Percentiles rank a stretch among this genome's conserved stretches.
These are phyloP conservation scores for Sicyos edulis DNA, from an alignment of 306 rosid species.

Conservation along the genomic window DNA sequence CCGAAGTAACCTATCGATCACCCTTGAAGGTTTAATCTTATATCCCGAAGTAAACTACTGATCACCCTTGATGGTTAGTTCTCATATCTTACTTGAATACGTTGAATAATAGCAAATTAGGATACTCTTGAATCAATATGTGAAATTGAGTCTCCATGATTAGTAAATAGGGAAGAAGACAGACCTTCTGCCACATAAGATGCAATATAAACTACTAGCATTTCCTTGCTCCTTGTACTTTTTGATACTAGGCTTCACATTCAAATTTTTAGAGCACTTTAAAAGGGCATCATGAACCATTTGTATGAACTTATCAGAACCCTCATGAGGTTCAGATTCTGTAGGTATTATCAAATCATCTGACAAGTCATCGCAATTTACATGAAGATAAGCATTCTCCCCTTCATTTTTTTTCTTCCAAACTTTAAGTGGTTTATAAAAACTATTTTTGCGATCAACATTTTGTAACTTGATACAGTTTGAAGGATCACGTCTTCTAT, in stretches of 20 bases:
- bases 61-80: slow-evolving; percentile 6
- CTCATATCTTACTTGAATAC: slow-evolving; percentile 29
- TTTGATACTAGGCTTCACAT: slow-evolving; percentile 48
- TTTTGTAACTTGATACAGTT: slow-evolving; percentile 48
- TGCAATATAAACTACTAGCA: slow-evolving; percentile 85
- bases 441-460: slow-evolving; percentile 42
- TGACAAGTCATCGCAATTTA: slow-evolving; percentile 44
- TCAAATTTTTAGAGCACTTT: slow-evolving; percentile 61
- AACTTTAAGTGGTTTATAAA: slow-evolving; percentile 46
- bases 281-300: slow-evolving; percentile 68
- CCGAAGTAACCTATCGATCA: slow-evolving; percentile 15
- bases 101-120: slow-evolving; percentile 29
- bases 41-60: slow-evolving; percentile 15
- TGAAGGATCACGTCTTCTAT: slow-evolving; percentile 45
- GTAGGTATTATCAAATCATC: slow-evolving; percentile 46
- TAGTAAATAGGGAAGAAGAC: slow-evolving; percentile 54
- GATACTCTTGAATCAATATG: slow-evolving; percentile 35
- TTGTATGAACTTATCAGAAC: slow-evolving; percentile 69
- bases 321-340: slow-evolving; percentile 57
- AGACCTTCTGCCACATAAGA: slow-evolving; percentile 90
- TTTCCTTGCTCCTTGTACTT: slow-evolving; percentile 84
- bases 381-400: slow-evolving; percentile 36
- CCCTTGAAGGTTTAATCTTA: neutral
- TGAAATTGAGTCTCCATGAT: slow-evolving; percentile 37
- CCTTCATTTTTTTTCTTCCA: slow-evolving; percentile 72